These are phyloP conservation scores for Phialophora tarda DNA, from an alignment of 2,329 filamentous ascomycete genomes.

Conservation along the genomic window DNA sequence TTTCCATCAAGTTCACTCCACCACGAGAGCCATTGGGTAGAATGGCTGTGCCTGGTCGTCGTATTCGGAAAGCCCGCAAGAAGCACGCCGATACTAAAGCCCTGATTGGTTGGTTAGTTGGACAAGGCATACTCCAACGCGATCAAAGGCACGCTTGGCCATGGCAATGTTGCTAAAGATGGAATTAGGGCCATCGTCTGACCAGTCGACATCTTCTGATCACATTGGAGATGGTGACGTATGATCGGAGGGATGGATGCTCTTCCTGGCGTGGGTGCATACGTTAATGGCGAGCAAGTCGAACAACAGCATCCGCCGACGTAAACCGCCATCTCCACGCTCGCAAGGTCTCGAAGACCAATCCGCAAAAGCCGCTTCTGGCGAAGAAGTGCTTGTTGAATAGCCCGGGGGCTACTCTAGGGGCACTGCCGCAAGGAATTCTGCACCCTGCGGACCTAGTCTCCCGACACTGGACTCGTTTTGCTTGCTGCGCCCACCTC, in stretches of 20 bases:
- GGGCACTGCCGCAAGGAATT: neutral
- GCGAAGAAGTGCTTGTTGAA: neutral
- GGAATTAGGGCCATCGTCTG: neutral
- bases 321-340: neutral
- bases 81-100: neutral
- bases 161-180: neutral
- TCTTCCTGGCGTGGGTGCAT: neutral
- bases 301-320: neutral
- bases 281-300: neutral
- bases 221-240: neutral
- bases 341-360: neutral
- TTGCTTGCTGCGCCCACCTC: neutral
- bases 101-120: neutral
- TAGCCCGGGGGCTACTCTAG: neutral
- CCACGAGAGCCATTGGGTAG: neutral
- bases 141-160: neutral
- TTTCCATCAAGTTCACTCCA: neutral
- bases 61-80: constrained; percentile 1
- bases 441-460: neutral
- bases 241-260: neutral
- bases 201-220: too few relatives aligned
- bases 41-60: constrained; percentile 2
- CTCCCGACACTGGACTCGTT: neutral
- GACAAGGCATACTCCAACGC: neutral
- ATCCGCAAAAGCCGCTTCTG: neutral